These are phyloP conservation scores for Vigna angularis DNA, from an alignment of 306 rosid genomes.

Conservation along the genomic window DNA sequence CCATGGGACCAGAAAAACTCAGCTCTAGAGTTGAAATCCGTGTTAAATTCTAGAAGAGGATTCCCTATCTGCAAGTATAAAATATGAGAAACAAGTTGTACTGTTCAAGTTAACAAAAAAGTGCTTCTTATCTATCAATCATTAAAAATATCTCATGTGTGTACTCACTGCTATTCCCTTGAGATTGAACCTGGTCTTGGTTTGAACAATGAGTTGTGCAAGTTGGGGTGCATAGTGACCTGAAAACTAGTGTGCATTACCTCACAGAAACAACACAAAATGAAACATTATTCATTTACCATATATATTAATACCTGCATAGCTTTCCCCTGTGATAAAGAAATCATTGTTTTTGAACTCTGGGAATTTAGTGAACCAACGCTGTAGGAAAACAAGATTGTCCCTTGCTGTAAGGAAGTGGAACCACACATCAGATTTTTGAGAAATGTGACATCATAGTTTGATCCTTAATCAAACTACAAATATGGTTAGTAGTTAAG, in stretches of 20 bases:
- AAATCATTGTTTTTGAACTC: slow-evolving; percentile 61
- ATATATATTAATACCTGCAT: slow-evolving; percentile 56
- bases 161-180: slow-evolving; percentile 78
- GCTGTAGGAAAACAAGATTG: slow-evolving; percentile 65
- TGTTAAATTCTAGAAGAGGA: slow-evolving; percentile 70
- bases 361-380: slow-evolving; percentile 66
- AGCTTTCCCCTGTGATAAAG: slow-evolving; percentile 80
- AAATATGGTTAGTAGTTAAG: not conserved
- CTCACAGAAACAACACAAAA: slow-evolving; percentile 4
- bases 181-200: slow-evolving; percentile 56
- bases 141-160: not conserved
- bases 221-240: slow-evolving; percentile 88
- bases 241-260: slow-evolving; percentile 38
- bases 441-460: not conserved
- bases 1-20: slow-evolving; percentile 76
- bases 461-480: not conserved
- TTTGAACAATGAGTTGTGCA: slow-evolving; percentile 65
- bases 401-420: slow-evolving; percentile 59
- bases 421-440: not conserved
- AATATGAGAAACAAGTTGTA: not conserved
- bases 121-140: not conserved
- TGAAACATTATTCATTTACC: not conserved
- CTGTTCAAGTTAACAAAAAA: not conserved
- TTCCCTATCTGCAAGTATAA: slow-evolving; percentile 66
- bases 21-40: slow-evolving; percentile 66